Percentiles rank a stretch among this genome's conserved stretches.
Conservation (phyloP, 1,284 basidiomycete species). For the Puccinia coronata region DNA sequence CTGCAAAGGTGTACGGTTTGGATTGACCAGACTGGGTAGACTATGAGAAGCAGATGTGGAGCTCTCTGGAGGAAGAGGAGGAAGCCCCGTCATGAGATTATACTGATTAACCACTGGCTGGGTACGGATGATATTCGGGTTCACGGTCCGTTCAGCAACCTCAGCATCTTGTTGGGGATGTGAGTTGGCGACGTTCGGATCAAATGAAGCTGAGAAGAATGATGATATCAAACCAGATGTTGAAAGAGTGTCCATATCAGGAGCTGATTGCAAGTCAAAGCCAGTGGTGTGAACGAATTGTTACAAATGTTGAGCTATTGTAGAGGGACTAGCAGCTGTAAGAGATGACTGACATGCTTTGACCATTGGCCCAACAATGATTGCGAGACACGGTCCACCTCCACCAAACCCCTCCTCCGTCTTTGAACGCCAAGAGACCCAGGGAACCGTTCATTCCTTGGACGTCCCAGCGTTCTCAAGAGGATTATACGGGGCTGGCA, state of each 20-base stretch:
- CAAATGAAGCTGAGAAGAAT: slow-evolving; percentile 42
- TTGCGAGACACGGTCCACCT: too few species aligned
- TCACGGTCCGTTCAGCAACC: not conserved
- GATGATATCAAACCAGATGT: slow-evolving; percentile 39
- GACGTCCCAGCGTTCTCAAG: too few species aligned
- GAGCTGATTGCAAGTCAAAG: slow-evolving; percentile 18
- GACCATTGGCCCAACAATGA: too few species aligned
- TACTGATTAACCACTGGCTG: not conserved
- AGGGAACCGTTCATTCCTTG: too few species aligned
- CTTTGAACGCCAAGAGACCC: too few species aligned
- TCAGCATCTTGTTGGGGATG: not conserved
- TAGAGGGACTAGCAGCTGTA: not conserved
- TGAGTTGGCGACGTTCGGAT: not conserved
- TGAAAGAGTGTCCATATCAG: slow-evolving; percentile 28
- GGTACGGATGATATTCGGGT: not conserved
- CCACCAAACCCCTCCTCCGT: too few species aligned
- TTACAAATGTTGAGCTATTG: not conserved
- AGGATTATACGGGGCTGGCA: too few species aligned
- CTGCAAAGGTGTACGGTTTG: slow-evolving; percentile 1
- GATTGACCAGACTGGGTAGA: slow-evolving; percentile 29
- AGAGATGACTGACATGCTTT: slow-evolving; percentile 29
- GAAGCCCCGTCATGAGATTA: not conserved
- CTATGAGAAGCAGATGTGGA: not conserved
- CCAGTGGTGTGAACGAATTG: slow-evolving; percentile 26
- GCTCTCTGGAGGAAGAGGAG: not conserved